Evolutionary conservation across 768 basidiomycete genomes (phyloP), one percentile per base, ranked within the genome.

Genomic region (Auricularia sp.): DNA sequence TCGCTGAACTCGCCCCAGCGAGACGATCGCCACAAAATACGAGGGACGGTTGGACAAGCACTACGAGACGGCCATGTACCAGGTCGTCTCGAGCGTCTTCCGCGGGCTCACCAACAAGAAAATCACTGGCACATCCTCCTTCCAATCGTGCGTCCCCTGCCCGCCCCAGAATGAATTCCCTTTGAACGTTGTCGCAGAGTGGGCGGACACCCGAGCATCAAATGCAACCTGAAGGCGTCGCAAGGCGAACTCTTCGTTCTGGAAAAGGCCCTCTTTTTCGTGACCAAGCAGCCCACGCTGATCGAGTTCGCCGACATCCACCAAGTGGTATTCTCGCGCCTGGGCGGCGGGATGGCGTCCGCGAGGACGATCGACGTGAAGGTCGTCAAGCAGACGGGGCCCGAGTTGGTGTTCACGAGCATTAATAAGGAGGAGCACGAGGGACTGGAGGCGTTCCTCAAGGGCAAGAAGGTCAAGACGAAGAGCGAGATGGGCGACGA

Each of bases 221-320:
- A 98, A 77, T 93, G 93, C 70, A 97, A 98, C 74, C 81, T 98
- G 69, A 98, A 98, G 77, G 97, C 97, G 54, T 83, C 90, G 3
- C 93, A 96, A 75, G 97, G 97, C 66, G 94, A 98, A 73, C 85
- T 99, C 36, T 98, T 97, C 83, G 84, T 98, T 81, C 87, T 99
- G 67, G 97, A 98, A 71, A 98, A 98, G 83, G 92, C 90, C 74
- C 82, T 99, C 60, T 93, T 99, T 77, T 98, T 98, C 78, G 93
- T 98, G 66, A 94, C 96, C 64, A 98, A 98, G 75, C 88, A 91
- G 68, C 96, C 97, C 1, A 85, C 86, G 39, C 87, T 97, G 71
- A 83, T 98, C 70, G 92, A 96, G 69, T 86, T 95, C 67, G 83
- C 84, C 62, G 93, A 97, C 69, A 90, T 98, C 67, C 87, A 91